Base-by-base conservation (phyloP, 345 rosid species). In the Litchi chinensis region DNA sequence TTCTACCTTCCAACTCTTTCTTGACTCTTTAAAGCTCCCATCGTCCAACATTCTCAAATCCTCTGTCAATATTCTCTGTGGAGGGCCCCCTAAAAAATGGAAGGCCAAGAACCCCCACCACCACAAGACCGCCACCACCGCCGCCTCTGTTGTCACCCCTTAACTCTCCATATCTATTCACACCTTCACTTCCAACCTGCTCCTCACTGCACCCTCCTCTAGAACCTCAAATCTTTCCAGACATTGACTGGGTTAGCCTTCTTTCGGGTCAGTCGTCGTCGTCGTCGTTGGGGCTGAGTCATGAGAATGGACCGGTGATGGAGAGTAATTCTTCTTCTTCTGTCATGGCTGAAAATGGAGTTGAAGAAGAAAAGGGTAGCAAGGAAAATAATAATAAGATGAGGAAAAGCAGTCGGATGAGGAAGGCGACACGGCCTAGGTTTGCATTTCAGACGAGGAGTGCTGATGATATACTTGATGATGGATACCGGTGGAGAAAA, bases 401-500 rank as follows among this genome's bases (percentile, higher is more conserved):
- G 84, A 87, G 82, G 86, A 82, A 67, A 65, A 73, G 80, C 24
- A 48, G 85, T 52, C 82, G 79, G 82, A 64, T 78, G 71, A 88
- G 80, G 65, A 87, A 85, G 79, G 78, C 80, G 0, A 81, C 64
- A 15, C 77, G 80, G 26, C 95, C 90, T 15, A 77, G 93, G 79
- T 90, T 85, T 75, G 93, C 90, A 0, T 93, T 93, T 76, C 91
- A 89, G 79, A 93, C 97, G 1, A 87, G 88, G 78, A 91, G 89
- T 72, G 89, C 75, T 5, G 90, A 89, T 75, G 93, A 93, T 77
- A 82, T 93, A 56, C 92, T 93, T 44, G 97, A 93, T 48, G 95
- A 91, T 66, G 97, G 97, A 22, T 93, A 85, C 59, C 83, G 93
- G 0, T 93, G 95, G 93, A 91, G 95, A 74, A 91, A 87, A 80